Base-by-base conservation (phyloP, 192 early-diverging fungal species). In the Fimicolochytrium jonesii region DNA sequence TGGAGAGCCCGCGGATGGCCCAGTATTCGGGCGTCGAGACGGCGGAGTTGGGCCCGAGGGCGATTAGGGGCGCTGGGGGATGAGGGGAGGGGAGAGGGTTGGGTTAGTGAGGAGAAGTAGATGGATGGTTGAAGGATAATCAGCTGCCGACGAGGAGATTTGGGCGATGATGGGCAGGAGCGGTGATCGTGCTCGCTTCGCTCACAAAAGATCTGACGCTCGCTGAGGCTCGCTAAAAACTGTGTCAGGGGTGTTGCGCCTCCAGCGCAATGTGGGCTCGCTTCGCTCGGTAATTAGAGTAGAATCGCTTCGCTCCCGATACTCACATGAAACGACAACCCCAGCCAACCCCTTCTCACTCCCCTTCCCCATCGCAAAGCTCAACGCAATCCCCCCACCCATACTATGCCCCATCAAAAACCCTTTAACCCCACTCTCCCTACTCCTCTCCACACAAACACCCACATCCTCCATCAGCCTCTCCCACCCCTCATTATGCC, bases 281-380 rank as follows among this genome's bases (percentile, higher is more conserved):
- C 9, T 49, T 10, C 7, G 25, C 18, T 7, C 10, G 47, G 9
- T 10, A 18, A 17, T 39, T 10, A 17, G 7, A 39, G 9, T 39
- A 7, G 37, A 39, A 17, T 17, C 7, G 37, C 37, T 39, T 17
- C 37, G 9, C 7, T 10, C n/a, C n/a, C n/a, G n/a, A n/a, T n/a
- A n/a, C n/a, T 76, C 74, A n/a, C 82, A 75, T 4, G 82, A 88
- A 1, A 82, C 68, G 62, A 87, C 82, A n/a, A 78, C 58, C 2
- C 76, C 85, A 3, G 58, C 39, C n/a, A n/a, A n/a, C n/a, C n/a
- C n/a, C n/a, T n/a, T n/a, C n/a, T n/a, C n/a, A n/a, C n/a, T n/a
- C n/a, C 59, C 56, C 13, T 67, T 53, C 49, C 31, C 33, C 9
- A 69, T 6, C 11, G 60, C 49, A 45, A 70, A 73, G 11, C 17